These are phyloP conservation scores for Nannochloropsis gaditana DNA, from an alignment of 108 stramenopile genomes.

Conservation along the genomic window DNA sequence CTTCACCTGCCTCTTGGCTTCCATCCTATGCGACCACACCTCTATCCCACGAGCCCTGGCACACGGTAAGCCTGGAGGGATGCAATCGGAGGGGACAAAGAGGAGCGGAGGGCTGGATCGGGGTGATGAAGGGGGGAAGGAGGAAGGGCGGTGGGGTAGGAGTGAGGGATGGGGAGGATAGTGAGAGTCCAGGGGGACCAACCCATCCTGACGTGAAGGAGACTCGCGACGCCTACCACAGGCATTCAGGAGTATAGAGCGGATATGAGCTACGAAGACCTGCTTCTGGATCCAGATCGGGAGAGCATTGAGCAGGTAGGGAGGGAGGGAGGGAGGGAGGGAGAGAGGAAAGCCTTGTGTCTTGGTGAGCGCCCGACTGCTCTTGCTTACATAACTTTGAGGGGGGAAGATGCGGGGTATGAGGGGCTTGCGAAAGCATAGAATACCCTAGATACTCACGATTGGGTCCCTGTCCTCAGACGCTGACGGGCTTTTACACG, in stretches of 20 bases:
- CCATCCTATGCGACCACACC: not conserved
- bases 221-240: not conserved
- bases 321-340: constrained; percentile 9
- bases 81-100: not conserved
- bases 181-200: not conserved
- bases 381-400: no score
- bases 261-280: not conserved
- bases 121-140: not conserved
- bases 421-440: no score
- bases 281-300: not conserved
- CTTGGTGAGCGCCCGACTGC: not conserved
- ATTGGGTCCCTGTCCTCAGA: constrained; percentile 27
- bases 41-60: not conserved
- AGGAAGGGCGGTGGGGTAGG: not conserved
- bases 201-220: not conserved
- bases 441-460: no score
- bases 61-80: not conserved
- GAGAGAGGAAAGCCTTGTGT: not conserved
- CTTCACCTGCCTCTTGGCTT: constrained; percentile 14
- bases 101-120: not conserved
- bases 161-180: not conserved
- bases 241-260: not conserved
- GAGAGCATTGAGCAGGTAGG: not conserved
- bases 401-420: no score
- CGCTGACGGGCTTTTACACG: constrained; percentile 77